These are phyloP conservation scores for Sugiyamaella sp. DNA, from an alignment of 1,139 yeast species.

Conservation along the genomic window DNA sequence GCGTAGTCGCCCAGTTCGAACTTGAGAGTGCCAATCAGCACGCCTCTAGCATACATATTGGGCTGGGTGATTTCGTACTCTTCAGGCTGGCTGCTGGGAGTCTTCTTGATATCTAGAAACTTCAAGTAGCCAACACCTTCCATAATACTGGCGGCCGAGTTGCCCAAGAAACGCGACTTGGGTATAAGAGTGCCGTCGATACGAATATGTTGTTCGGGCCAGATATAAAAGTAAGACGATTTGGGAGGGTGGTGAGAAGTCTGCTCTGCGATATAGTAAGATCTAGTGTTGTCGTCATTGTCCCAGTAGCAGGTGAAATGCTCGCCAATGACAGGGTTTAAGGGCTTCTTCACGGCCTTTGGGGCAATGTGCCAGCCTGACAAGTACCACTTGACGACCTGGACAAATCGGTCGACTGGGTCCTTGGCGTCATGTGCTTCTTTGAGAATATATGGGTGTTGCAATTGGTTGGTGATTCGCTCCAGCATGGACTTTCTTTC, in stretches of 20 bases:
- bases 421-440: slow-evolving; percentile 64
- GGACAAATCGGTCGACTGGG: slow-evolving; percentile 66
- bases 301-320: slow-evolving; percentile 92
- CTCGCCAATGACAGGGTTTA: slow-evolving; percentile 94
- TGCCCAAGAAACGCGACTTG: slow-evolving; percentile 84
- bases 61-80: slow-evolving; percentile 86
- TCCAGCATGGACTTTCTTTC: slow-evolving; percentile 97
- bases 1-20: slow-evolving; percentile 93
- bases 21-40: slow-evolving; percentile 84
- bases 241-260: slow-evolving; percentile 99
- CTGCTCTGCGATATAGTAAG: slow-evolving; percentile 89
- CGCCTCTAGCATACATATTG: slow-evolving; percentile 93
- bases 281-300: slow-evolving; percentile 64
- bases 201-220: slow-evolving; percentile 79
- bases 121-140: slow-evolving; percentile 82
- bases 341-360: slow-evolving; percentile 95
- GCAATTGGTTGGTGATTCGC: slow-evolving; percentile 86
- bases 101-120: slow-evolving; percentile 57
- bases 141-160: slow-evolving; percentile 97
- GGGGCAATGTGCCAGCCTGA: slow-evolving; percentile 99
- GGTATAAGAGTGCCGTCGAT: slow-evolving; percentile 92
- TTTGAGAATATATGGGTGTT: slow-evolving; percentile 74
- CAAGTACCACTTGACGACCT: slow-evolving; percentile 83
- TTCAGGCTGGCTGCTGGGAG: slow-evolving; percentile 52
- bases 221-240: slow-evolving; percentile 85